phyloP scores from a whole-genome alignment of 2,329 filamentous ascomycete genomes.

The Fusarium redolens region DNA sequence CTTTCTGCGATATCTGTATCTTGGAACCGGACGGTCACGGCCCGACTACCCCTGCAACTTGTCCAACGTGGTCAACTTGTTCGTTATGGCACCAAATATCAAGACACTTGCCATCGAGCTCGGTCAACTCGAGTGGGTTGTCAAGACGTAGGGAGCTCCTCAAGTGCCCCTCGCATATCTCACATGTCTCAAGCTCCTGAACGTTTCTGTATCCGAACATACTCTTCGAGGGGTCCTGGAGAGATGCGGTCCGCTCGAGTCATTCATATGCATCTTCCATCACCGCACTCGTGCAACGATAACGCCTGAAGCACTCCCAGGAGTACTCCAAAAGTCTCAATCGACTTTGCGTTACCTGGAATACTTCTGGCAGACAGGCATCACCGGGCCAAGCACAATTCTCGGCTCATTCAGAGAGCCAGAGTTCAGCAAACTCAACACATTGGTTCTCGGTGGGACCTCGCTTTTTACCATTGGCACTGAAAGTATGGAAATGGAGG shows the following conservation, averaged over 20 bases:
- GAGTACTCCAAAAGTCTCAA: too few species aligned
- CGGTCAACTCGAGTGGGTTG: too few species aligned
- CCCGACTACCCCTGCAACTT: too few species aligned
- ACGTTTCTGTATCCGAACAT: fast-evolving
- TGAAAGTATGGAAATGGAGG: too few species aligned
- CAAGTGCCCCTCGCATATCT: neutral
- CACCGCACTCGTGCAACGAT: too few species aligned
- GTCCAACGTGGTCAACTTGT: too few species aligned
- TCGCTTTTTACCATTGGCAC: too few species aligned
- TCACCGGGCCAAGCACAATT: too few species aligned
- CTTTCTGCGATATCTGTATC: neutral
- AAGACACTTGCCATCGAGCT: neutral
- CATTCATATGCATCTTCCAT: neutral
- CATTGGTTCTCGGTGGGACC: neutral
- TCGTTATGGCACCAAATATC: neutral
- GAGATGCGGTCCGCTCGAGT: neutral
- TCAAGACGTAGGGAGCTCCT: too few species aligned
- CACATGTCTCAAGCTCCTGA: neutral
- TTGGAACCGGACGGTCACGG: too few species aligned
- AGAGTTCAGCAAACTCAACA: neutral
- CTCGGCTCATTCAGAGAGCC: too few species aligned
- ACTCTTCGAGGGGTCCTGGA: neutral
- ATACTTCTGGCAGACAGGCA: neutral
- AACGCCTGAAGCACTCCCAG: too few species aligned
- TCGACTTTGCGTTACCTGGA: neutral